Conservation (phyloP, 106 monocot genomes). For the Triglochin maritima region DNA sequence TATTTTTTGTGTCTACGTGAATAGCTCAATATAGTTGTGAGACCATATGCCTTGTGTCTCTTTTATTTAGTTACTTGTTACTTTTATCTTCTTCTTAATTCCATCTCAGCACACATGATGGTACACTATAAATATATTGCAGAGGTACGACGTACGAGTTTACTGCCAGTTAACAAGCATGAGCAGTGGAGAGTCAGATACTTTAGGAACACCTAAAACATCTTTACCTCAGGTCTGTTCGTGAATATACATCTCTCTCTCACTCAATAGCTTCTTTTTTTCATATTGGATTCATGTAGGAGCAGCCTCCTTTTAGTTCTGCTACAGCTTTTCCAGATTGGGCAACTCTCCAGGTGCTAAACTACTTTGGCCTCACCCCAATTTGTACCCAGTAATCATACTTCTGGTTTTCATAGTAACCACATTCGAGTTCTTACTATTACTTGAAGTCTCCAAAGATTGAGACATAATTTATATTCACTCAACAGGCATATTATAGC, state of each 20-base stretch:
- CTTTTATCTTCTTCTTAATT: too few relatives aligned
- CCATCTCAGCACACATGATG: too few relatives aligned
- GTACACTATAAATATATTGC: too few relatives aligned
- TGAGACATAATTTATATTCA: not conserved
- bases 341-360: conserved; percentile 30
- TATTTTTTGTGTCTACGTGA: too few relatives aligned
- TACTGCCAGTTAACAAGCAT: not conserved
- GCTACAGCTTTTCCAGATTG: conserved; percentile 33
- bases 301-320: conserved; percentile 27
- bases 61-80: too few relatives aligned
- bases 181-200: conserved; percentile 19
- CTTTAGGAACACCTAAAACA: conserved; percentile 18
- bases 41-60: too few relatives aligned
- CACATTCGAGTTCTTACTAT: not conserved
- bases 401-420: not conserved
- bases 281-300: conserved; percentile 9
- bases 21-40: too few relatives aligned
- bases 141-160: too few relatives aligned
- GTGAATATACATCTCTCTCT: not conserved
- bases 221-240: conserved; percentile 23
- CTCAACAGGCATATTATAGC: conserved; percentile 34
- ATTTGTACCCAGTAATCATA: not conserved
- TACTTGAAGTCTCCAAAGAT: not conserved
- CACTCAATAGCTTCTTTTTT: not conserved
- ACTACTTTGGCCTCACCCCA: too few relatives aligned